Conservation (phyloP, 768 basidiomycete species). For the Mycena chlorophos region DNA sequence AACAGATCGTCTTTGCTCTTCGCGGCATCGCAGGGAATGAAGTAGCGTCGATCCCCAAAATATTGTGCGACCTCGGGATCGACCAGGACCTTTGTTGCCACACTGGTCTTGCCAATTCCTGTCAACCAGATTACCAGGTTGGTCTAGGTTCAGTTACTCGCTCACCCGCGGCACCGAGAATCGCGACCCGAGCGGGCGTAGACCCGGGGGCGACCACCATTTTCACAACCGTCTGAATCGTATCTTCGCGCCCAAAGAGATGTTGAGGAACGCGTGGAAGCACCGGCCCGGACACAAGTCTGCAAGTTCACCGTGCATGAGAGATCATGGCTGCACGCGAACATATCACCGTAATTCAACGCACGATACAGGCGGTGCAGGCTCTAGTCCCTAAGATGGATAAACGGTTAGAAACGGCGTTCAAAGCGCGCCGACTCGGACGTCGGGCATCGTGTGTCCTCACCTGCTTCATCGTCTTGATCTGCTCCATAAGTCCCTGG, state of each 20-base stretch:
- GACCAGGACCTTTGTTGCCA: slow-evolving; percentile 18
- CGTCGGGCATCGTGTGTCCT: not conserved
- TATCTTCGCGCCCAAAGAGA: slow-evolving; percentile 18
- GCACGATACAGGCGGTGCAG: slow-evolving; percentile 12
- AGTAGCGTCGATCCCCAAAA: slow-evolving; percentile 18
- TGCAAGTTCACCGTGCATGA: slow-evolving; percentile 4
- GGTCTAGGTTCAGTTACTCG: not conserved
- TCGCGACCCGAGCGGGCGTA: slow-evolving; percentile 20
- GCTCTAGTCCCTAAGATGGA: not conserved
- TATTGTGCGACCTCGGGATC: slow-evolving; percentile 16
- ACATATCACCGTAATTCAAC: not conserved
- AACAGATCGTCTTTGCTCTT: slow-evolving; percentile 21
- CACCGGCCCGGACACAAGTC: slow-evolving; percentile 12
- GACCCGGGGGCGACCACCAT: slow-evolving; percentile 5
- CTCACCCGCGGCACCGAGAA: slow-evolving; percentile 21
- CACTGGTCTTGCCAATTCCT: slow-evolving; percentile 24
- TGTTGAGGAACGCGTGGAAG: slow-evolving; percentile 18
- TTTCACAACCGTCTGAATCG: slow-evolving; percentile 9
- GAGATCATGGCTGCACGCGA: not conserved
- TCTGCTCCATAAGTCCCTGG: slow-evolving; percentile 18
- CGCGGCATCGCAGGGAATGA: slow-evolving; percentile 22
- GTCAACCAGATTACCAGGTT: not conserved
- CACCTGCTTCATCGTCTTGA: slow-evolving; percentile 20
- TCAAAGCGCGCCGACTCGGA: not conserved
- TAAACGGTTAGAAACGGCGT: not conserved